Evolutionary conservation across 2,329 filamentous ascomycete species (phyloP), one percentile per base, ranked within the genome.

Genomic region (Magnaporthales sp.): DNA sequence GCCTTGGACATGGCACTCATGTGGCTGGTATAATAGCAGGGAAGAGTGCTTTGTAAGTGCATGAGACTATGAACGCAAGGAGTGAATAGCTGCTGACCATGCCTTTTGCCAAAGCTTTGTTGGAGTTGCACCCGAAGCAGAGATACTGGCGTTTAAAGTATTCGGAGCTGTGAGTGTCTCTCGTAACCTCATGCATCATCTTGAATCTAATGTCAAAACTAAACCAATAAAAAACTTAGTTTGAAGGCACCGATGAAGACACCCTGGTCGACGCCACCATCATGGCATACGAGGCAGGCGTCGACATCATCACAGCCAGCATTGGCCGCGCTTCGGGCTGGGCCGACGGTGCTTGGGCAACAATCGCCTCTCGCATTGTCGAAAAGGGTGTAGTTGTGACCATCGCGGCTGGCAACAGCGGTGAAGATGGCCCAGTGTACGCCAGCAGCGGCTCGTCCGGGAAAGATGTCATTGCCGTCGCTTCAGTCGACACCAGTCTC

Each of bases 351-450:
- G 69, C 72, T 5, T 75, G 71, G 74, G 75, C 78, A 27, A 73
- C 76, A n/a, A 74, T 78, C 27, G 75, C 77, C 15, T 75, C 75
- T 9, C 76, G 80, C 8, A 78, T 82, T 62, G 78, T 78, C 7
- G 77, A 80, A n/a, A 71, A 74, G 9, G 80, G 80, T 27, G 76
- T 80, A 4, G 74, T 78, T 3, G 74, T 78, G 63, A 77, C 76
- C 3, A 75, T 80, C 60, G 76, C 80, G 1, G 79, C 77, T 4
- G 81, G 81, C 26, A 83, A 83, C 67, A 74, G 77, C 32, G 81
- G 80, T n/a, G 71, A 73, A 5, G 68, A 72, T 15, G 81, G 81
- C 3, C 70, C 80, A 0, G 82, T 81, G 69, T 78, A 31, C 32
- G 58, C 46, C 6, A 66, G 65, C 38, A 66, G 30, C 32, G 65